phyloP scores from a whole-genome alignment of 495 filamentous ascomycete genomes.

The Neurospora tetrasperma region DNA sequence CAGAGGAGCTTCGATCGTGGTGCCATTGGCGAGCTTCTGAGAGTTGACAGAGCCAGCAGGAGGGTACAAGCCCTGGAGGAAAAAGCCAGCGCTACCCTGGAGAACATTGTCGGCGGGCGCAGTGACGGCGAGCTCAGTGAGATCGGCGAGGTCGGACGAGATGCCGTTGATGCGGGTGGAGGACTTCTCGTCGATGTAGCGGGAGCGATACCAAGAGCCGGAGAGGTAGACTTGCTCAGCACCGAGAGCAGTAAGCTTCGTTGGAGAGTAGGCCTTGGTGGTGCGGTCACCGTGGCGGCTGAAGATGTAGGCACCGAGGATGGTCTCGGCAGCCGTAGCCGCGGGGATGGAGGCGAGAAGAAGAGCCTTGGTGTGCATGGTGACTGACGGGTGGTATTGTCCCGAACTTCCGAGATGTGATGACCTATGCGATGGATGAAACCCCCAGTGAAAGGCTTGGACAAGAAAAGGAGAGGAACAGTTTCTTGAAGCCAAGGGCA shows the following conservation, averaged over 20 bases:
- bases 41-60: conserved; percentile 43
- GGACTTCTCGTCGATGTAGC: conserved; percentile 42
- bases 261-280: conserved; percentile 42
- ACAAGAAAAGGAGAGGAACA: not conserved
- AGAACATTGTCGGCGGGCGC: conserved; percentile 52
- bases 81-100: conserved; percentile 60
- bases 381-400: not conserved
- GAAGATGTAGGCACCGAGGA: conserved; percentile 62
- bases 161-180: conserved; percentile 27
- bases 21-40: conserved; percentile 51
- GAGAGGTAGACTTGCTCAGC: conserved; percentile 54
- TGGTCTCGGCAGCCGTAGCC: conserved; percentile 39
- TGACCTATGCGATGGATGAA: not conserved
- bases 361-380: conserved; percentile 7
- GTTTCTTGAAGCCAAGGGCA: not conserved
- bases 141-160: conserved; percentile 44
- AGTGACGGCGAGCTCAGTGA: conserved; percentile 52
- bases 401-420: not conserved
- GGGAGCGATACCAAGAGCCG: conserved; percentile 49
- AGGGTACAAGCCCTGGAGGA: conserved; percentile 76
- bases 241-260: conserved; percentile 56
- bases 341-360: conserved; percentile 26
- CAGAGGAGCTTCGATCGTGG: conserved; percentile 46
- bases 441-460: not conserved
- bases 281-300: conserved; percentile 65